These are phyloP conservation scores for Nicotiana rustica DNA, from an alignment of 305 asterid genomes.

Conservation along the genomic window DNA sequence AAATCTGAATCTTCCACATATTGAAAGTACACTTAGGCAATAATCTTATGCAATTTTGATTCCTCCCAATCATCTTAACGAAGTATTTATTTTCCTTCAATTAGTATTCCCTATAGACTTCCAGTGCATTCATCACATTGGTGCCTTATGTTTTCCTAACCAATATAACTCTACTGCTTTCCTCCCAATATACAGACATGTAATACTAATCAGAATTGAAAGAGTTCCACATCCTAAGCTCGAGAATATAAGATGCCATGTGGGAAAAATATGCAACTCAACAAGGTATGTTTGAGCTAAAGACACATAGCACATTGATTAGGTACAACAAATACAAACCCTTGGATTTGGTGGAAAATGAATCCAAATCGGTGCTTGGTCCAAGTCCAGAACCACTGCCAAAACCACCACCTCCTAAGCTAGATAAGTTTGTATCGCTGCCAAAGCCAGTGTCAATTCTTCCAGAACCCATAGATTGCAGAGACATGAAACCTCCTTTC, in stretches of 20 bases:
- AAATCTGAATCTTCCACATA: too few relatives aligned
- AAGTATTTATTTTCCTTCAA: background rate
- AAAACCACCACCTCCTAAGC: slow-evolving; percentile 53
- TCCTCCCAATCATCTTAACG: background rate
- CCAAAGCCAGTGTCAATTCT: slow-evolving; percentile 61
- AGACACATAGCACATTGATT: slow-evolving; percentile 11
- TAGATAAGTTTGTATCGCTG: slow-evolving; percentile 56
- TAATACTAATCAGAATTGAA: background rate
- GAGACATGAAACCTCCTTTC: slow-evolving; percentile 62
- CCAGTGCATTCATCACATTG: background rate
- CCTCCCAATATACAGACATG: background rate
- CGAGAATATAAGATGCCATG: background rate
- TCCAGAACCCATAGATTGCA: slow-evolving; percentile 66
- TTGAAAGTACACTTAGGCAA: too few relatives aligned
- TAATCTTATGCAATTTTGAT: background rate
- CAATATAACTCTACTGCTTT: background rate
- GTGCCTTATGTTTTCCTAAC: background rate
- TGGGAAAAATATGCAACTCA: background rate
- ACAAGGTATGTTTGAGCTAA: background rate
- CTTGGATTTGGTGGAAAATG: slow-evolving; percentile 67
- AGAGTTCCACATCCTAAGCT: background rate
- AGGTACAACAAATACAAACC: slow-evolving; percentile 49
- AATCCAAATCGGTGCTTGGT: slow-evolving; percentile 65
- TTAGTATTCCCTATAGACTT: background rate
- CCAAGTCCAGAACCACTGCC: slow-evolving; percentile 72